Conservation (phyloP, 495 filamentous ascomycete species). For the Neurospora hispaniola region DNA sequence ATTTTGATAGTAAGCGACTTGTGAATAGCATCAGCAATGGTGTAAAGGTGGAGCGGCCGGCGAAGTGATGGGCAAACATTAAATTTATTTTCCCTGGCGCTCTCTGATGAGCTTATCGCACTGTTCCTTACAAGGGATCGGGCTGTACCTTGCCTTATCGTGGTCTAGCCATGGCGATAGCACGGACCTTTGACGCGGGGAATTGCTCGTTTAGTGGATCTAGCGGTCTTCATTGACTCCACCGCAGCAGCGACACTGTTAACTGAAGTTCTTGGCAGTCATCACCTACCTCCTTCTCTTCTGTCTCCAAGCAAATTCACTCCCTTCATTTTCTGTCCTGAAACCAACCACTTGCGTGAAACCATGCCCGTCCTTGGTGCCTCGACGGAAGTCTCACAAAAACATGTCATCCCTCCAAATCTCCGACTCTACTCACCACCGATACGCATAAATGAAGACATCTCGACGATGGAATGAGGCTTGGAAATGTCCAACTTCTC, state of each 20-base stretch:
- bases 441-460: too few relatives aligned
- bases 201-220: background rate
- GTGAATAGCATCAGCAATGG: background rate
- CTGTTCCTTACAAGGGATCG: background rate
- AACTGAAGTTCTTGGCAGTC: too few relatives aligned
- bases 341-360: too few relatives aligned
- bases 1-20: constrained; percentile 4
- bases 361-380: too few relatives aligned
- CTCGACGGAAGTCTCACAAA: too few relatives aligned
- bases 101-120: background rate
- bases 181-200: background rate
- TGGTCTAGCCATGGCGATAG: background rate
- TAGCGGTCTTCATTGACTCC: background rate
- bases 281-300: background rate
- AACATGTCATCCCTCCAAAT: too few relatives aligned
- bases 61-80: background rate
- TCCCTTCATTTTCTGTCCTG: too few relatives aligned
- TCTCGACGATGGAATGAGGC: too few relatives aligned
- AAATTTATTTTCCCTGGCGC: background rate
- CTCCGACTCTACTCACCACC: too few relatives aligned
- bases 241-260: background rate
- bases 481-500: background rate
- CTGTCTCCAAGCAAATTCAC: too few relatives aligned
- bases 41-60: background rate
- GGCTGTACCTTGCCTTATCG: background rate